Conservation (phyloP, 2,329 filamentous ascomycete species). For the Clonostachys rhizophaga region DNA sequence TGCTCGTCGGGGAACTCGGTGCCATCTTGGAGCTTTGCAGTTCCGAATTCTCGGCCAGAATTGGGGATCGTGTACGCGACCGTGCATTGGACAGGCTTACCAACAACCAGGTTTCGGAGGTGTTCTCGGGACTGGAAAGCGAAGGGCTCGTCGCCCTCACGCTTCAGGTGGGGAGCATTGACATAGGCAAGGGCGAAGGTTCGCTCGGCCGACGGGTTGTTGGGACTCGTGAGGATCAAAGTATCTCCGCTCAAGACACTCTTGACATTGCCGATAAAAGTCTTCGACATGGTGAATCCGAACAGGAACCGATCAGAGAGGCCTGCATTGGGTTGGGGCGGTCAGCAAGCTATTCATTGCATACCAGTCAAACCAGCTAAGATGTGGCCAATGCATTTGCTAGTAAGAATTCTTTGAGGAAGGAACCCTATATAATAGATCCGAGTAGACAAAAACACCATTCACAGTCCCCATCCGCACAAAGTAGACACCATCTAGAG, state of each 20-base stretch:
- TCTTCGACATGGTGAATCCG: constrained; percentile 38
- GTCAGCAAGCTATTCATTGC: too few species aligned
- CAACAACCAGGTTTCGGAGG: constrained; percentile 76
- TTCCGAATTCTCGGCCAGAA: constrained; percentile 83
- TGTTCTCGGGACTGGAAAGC: constrained; percentile 95
- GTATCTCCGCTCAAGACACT: constrained; percentile 93
- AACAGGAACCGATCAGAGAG: too few species aligned
- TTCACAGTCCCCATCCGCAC: too few species aligned
- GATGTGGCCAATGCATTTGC: too few species aligned
- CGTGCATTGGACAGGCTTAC: constrained; percentile 81
- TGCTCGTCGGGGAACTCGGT: constrained; percentile 74
- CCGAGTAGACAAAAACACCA: too few species aligned
- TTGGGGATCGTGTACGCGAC: constrained; percentile 85
- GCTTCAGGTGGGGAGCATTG: constrained; percentile 77
- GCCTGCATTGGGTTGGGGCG: too few species aligned
- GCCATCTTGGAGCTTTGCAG: constrained; percentile 71
- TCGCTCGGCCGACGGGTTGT: constrained; percentile 78
- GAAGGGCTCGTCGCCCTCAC: constrained; percentile 88
- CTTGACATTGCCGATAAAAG: constrained; percentile 75
- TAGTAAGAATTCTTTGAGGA: too few species aligned
- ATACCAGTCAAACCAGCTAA: too few species aligned
- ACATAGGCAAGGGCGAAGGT: constrained; percentile 90
- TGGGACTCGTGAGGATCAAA: constrained; percentile 74
- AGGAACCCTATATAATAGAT: too few species aligned
- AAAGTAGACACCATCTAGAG: too few species aligned